These are phyloP conservation scores for Cordyceps cicadae DNA, from an alignment of 2,329 filamentous ascomycete genomes.

Conservation along the genomic window DNA sequence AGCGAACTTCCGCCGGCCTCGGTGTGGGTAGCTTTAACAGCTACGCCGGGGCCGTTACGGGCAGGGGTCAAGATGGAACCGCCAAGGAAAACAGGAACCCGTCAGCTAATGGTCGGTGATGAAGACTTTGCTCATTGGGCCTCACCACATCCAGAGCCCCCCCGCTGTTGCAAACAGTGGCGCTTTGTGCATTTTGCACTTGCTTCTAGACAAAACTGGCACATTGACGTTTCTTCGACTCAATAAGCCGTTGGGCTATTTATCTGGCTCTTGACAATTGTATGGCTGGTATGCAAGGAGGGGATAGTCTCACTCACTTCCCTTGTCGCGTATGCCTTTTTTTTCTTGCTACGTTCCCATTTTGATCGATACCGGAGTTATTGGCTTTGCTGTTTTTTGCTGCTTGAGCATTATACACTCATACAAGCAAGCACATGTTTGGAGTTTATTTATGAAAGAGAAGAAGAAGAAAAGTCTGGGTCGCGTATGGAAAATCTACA, in stretches of 20 bases:
- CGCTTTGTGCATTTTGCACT: neutral
- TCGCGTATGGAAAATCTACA: slow-evolving; percentile 1
- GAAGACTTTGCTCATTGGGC: neutral
- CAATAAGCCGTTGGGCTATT: neutral
- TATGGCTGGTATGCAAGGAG: neutral
- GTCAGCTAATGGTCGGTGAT: slow-evolving; percentile 22
- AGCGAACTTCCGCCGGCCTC: slow-evolving; percentile 40
- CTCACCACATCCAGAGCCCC: neutral
- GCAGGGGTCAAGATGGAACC: slow-evolving; percentile 20
- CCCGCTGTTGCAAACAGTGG: neutral
- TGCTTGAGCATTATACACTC: neutral
- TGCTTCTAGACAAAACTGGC: neutral
- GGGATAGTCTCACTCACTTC: neutral
- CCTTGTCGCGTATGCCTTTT: neutral
- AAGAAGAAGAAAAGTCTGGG: neutral
- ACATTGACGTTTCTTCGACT: neutral
- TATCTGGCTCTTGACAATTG: neutral
- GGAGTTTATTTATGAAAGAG: neutral
- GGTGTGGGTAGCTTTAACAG: slow-evolving; percentile 31
- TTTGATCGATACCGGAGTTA: neutral
- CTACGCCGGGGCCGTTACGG: slow-evolving; percentile 30
- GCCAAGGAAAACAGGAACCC: slow-evolving; percentile 23
- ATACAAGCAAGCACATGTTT: neutral
- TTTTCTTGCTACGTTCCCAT: slow-evolving; percentile 1
- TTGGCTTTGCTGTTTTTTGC: neutral